Evolutionary conservation across 2,329 filamentous ascomycete genomes (phyloP).

Genomic region (Gaeumannomyces sp.): DNA sequence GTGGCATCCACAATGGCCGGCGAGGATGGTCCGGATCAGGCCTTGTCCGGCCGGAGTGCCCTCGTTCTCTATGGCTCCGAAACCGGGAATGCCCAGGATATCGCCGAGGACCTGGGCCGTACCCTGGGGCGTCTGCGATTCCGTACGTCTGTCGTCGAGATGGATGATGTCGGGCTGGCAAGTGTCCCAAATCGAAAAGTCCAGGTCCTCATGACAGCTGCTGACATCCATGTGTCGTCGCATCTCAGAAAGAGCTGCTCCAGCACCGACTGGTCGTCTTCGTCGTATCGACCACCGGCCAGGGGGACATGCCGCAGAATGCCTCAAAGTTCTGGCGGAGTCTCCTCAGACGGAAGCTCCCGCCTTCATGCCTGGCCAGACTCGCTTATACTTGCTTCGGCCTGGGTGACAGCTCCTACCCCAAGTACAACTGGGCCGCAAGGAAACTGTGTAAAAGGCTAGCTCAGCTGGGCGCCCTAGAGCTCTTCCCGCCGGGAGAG

Average conservation of each 20-base stretch:
- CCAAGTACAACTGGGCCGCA: slow-evolving; percentile 92
- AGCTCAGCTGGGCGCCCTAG: slow-evolving; percentile 71
- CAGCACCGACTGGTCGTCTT: slow-evolving; percentile 62
- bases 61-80: slow-evolving; percentile 90
- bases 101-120: slow-evolving; percentile 76
- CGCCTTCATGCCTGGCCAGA: slow-evolving; percentile 59
- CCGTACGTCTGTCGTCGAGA: slow-evolving; percentile 64
- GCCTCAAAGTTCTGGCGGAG: slow-evolving; percentile 77
- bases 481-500: slow-evolving; percentile 74
- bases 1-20: background rate
- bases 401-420: slow-evolving; percentile 89
- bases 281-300: slow-evolving; percentile 84
- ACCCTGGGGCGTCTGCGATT: slow-evolving; percentile 75
- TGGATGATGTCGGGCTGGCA: slow-evolving; percentile 73
- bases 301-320: slow-evolving; percentile 88
- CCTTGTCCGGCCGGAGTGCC: slow-evolving; percentile 30
- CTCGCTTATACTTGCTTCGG: slow-evolving; percentile 82
- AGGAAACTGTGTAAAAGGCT: slow-evolving; percentile 82
- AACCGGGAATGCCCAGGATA: slow-evolving; percentile 88
- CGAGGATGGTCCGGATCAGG: background rate
- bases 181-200: slow-evolving; percentile 25
- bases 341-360: slow-evolving; percentile 71
- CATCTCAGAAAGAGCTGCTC: slow-evolving; percentile 40
- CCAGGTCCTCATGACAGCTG: background rate
- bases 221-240: slow-evolving; percentile 6